Base-by-base conservation (phyloP, 2,329 filamentous ascomycete genomes). In the Colletotrichum salicis region DNA sequence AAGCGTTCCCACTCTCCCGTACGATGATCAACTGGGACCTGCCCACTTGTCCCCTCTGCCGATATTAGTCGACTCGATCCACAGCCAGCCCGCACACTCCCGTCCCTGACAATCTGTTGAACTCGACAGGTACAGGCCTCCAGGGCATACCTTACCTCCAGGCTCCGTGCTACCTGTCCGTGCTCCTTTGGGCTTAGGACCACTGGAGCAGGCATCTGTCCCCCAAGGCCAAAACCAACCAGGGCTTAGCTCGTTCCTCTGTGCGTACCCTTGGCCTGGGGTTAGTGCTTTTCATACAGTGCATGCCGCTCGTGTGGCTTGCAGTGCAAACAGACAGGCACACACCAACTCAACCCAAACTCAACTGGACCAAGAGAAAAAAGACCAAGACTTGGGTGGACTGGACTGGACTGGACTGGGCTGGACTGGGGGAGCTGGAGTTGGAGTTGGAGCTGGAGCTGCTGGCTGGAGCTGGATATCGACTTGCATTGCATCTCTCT, bases 11-110 rank as follows among this genome's bases (percentile, higher is more conserved):
- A 60, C 61, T 64, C 55, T 56, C 55, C 65, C 59, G 54, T 68
- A 69, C 60, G 59, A 61, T 65, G 45, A 61, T 66, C 37, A 56
- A 65, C 60, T 72, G 48, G 60, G 60, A 64, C 70, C 70, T 65
- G 60, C 33, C 65, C 67, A 70, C 70, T 66, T 58, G 45, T 55
- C 66, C 61, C 60, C 22, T 58, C 70, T 48, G 51, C 60, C 24
- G 35, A 60, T 60, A 52, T 51, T 70, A 70, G 54, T 65, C 55
- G 61, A 66, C 60, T 59, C 45, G 64, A 68, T 68, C 68, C 68
- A 71, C 57, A 62, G 57, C 31, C 69, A 60, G 58, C 60, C 52
- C 52, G 58, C 64, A 63, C 64, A 55, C 33, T 63, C 58, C 52
- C 64, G 64, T 63, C 52, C 69, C 65, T 71, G 69, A 54, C 64